Base-by-base conservation (phyloP, 805 yeast genomes). In the Candida ortonii region DNA sequence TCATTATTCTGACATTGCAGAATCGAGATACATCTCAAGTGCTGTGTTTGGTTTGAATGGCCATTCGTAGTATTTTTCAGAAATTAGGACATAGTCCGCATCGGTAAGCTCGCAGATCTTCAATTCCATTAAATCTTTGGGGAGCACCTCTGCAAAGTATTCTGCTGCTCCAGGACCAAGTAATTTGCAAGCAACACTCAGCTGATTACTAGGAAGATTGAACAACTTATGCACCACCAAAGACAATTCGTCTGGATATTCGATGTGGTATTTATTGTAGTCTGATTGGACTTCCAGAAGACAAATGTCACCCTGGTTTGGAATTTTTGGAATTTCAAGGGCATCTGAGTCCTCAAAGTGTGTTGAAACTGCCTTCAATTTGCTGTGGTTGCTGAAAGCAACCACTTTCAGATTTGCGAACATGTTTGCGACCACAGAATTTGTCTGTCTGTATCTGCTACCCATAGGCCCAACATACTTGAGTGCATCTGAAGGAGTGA, bases 131-230 rank as follows among this genome's bases (percentile, higher is more conserved):
- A 80, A 31, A 0, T 61, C 64, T 10, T 39, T 31, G 2, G 71
- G 53, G 9, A 71, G 57, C 5, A 54, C 59, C 2, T 36, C 37
- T 1, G 25, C 30, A 33, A 67, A 69, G 41, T 73, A 80, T 3
- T 72, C 79, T 3, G 55, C 65, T 0, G 93, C 95, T 2, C 96
- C 97, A 2, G 95, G 89, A 0, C 95, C 95, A 7, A 90, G 59
- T 14, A 73, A 65, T 10, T 66, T 61, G 1, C 83, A 43, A 3
- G 73, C 74, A 1, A 43, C 35, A 8, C 80, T 52, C 1, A 79
- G 69, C 8, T 64, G 53, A 29, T 65, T 62, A 9, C 47, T 43
- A 3, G 53, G 50, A 20, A 70, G 56, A 14, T 77, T 64, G 63
- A 80, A 69, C 24, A 86, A 53, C 47, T 73, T 73, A 47, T 76